Base-by-base conservation (phyloP, 371 early-diverging fungal genomes). In the Neoconidiobolus thromboides region DNA sequence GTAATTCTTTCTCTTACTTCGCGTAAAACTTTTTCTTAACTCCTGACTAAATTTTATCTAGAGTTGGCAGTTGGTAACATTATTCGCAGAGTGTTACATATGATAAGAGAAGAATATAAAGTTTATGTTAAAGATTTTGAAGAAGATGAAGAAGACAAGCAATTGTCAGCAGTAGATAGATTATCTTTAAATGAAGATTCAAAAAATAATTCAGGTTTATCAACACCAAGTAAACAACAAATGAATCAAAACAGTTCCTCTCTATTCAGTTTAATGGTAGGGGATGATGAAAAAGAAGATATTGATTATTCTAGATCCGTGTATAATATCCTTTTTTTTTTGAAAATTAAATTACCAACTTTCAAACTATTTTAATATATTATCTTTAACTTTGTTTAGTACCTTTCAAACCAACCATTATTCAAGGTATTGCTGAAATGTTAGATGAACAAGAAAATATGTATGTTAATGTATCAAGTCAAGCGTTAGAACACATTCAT, bases 51-150 rank as follows among this genome's bases (percentile, higher is more conserved):
- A 12, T 6, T 6, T 46, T 9, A 46, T 61, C 26, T 68, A 76
- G 93, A 94, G 66, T 75, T 92, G 36, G 86, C 88, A 2, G 83
- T 90, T 2, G 86, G 84, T n/a, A 93, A 91, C 69, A 87, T 89
- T 43, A 79, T 85, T 26, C 80, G 87, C 54, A 75, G 94, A 56
- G 84, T 93, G 1, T 65, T 93, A 36, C 82, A 82, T 56, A 71
- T 93, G n/a, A 90, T 95, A 63, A 75, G 83, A 47, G 93, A 93
- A 67, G 78, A 69, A 58, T 68, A 65, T 56, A 67, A 69, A 1
- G 62, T 60, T 1, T 49, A 60, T 0, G 62, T 53, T 7, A 64
- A 64, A n/a, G 63, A 67, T 3, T 50, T 58, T 5, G 62, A 63
- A 1, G 69, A 69, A 0, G 66, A 67, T 37, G 67, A 69, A 15